Evolutionary conservation across 129 eudicot species (phyloP), one percentile per base, ranked within the genome.

Genomic region (Flaveria trinervia): DNA sequence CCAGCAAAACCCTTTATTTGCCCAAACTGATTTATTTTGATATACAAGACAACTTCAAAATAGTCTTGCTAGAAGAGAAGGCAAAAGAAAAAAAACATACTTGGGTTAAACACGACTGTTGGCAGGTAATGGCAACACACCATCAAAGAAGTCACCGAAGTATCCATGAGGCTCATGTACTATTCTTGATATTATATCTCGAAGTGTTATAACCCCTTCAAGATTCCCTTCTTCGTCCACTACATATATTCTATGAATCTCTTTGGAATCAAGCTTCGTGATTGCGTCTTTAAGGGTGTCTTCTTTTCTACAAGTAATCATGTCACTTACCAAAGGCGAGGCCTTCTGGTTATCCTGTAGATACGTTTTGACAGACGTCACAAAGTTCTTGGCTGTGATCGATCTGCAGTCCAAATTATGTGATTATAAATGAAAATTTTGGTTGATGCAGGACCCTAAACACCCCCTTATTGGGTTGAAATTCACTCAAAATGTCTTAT

Each of bases 61-160:
- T 64, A 54, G 73, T 54, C 44, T 55, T 66, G 75, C 66, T 65
- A 52, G 67, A 43, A 30, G 17, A 17, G 13, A 54, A 50, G 59
- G 65, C 28, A 74, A 73, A 68, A 74, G 70, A 68, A 28, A 73
- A 68, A 68, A 49, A 23, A n/a, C 52, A 14, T 36, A 66, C 66
- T 65, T 23, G 28, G 44, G 41, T 90, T 64, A 93, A 39, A 89
- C 98, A 74, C 98, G 87, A 79, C 93, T 89, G 74, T 89, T 89
- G 15, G 88, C 87, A 14, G 96, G 98, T 79, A 86, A 80, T 1
- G 98, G 98, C 83, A 89, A 55, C 54, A 89, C 92, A 1, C 98
- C 98, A 76, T 94, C 96, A 39, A 94, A 94, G 87, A 94, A 91
- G 81, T 94, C 98, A 5, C 97, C 97, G 76, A 94, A 91, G 81